Evolutionary conservation across 805 yeast species (phyloP).

Genomic region (Saturnispora gosingensis): DNA sequence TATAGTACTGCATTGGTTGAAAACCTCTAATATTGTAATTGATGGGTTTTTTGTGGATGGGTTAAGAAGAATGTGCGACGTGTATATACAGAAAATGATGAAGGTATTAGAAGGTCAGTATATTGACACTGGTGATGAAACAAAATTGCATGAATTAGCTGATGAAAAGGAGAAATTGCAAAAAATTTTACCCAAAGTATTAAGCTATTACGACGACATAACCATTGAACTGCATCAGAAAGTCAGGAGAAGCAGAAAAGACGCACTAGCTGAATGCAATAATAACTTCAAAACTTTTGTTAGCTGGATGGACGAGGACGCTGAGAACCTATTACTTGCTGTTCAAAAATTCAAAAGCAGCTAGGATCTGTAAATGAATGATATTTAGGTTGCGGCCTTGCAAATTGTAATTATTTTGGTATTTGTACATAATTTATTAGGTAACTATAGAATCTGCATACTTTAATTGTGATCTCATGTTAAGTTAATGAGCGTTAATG

Average conservation of each 20-base stretch:
- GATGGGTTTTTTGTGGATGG: constrained; percentile 10
- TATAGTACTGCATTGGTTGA: constrained; percentile 11
- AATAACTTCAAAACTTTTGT: constrained; percentile 7
- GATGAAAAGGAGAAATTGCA: constrained; percentile 2
- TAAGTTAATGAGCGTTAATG: neutral
- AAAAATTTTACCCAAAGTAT: constrained; percentile 11
- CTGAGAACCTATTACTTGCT: constrained; percentile 4
- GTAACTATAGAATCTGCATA: neutral
- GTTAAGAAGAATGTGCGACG: neutral
- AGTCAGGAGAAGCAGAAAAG: constrained; percentile 2
- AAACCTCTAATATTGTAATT: constrained; percentile 2
- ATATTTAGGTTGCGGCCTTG: neutral
- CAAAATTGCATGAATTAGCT: constrained; percentile 4
- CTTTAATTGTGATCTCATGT: neutral
- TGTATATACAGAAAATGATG: constrained; percentile 1
- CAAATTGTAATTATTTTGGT: neutral
- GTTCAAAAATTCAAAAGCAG: constrained; percentile 4
- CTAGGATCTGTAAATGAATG: neutral
- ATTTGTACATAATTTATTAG: neutral
- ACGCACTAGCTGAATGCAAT: constrained; percentile 9
- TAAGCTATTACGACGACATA: constrained; percentile 12
- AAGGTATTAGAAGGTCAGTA: constrained; percentile 1
- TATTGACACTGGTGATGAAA: neutral
- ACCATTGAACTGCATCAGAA: constrained; percentile 9
- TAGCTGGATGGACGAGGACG: constrained; percentile 17